These are phyloP conservation scores for Favolaschia claudopus DNA, from an alignment of 768 basidiomycete species.

Conservation along the genomic window DNA sequence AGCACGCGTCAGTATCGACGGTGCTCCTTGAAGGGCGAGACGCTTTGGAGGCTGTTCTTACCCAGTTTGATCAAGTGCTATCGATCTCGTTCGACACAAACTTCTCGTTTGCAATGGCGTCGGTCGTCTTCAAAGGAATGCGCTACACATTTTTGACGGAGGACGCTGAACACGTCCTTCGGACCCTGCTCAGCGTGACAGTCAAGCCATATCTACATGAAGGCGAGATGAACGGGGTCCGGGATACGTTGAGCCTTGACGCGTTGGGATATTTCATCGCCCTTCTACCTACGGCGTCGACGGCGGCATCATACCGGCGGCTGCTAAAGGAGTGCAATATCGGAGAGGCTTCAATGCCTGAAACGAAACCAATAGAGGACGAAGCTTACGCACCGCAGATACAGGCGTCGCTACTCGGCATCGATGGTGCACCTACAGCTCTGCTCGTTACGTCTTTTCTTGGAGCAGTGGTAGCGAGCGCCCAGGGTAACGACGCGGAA, in stretches of 20 bases:
- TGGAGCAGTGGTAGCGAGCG: constrained; percentile 74
- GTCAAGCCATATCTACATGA: constrained; percentile 48
- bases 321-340: constrained; percentile 72
- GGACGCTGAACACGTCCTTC: constrained; percentile 65
- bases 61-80: constrained; percentile 75
- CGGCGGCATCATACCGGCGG: constrained; percentile 58
- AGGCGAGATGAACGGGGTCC: constrained; percentile 44
- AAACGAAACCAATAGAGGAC: constrained; percentile 48
- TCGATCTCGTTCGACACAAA: constrained; percentile 79
- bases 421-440: constrained; percentile 69
- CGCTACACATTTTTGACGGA: constrained; percentile 71
- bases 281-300: constrained; percentile 73
- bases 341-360: constrained; percentile 51
- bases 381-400: constrained; percentile 57
- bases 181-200: constrained; percentile 70
- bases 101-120: constrained; percentile 84
- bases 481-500: constrained; percentile 83
- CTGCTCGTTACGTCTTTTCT: constrained; percentile 79
- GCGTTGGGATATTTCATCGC: constrained; percentile 83
- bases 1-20: constrained; percentile 55
- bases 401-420: constrained; percentile 64
- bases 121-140: constrained; percentile 88
- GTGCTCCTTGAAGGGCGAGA: constrained; percentile 71
- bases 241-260: constrained; percentile 60
- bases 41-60: constrained; percentile 70